Conservation (phyloP, 768 basidiomycete genomes). For the Epithele typhae region DNA sequence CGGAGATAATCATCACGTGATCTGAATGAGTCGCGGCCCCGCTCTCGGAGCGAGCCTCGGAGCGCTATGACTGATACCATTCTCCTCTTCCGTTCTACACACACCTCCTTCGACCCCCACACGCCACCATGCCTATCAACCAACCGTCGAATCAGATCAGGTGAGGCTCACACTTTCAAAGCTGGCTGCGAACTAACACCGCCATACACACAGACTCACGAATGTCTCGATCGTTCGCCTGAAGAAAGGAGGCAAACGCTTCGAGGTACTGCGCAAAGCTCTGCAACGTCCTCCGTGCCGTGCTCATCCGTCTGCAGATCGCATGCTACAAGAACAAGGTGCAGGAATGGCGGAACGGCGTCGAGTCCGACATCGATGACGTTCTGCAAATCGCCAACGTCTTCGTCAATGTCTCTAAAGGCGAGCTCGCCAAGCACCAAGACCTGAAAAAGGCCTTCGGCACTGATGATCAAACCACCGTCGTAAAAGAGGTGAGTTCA, state of each 20-base stretch:
- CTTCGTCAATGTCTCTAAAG: conserved; percentile 95
- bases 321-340: conserved; percentile 99
- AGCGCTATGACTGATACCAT: background rate
- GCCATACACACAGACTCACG: conserved; percentile 61
- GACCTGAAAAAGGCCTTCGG: conserved; percentile 93
- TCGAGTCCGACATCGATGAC: conserved; percentile 92
- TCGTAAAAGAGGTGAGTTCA: conserved; percentile 71
- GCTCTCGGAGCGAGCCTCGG: background rate
- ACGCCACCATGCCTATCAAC: conserved; percentile 47
- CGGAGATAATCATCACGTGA: too few species aligned
- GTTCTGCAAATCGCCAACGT: conserved; percentile 96
- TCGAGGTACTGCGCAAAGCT: conserved; percentile 61
- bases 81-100: background rate
- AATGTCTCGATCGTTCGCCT: conserved; percentile 95
- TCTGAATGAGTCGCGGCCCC: conserved; percentile 6
- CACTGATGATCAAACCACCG: conserved; percentile 62
- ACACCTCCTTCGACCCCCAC: background rate
- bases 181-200: conserved; percentile 1
- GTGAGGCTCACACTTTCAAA: conserved; percentile 32
- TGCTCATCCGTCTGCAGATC: conserved; percentile 45
- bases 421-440: conserved; percentile 82
- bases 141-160: conserved; percentile 92
- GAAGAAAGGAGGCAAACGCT: conserved; percentile 96
- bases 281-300: background rate
- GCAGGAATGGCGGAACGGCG: conserved; percentile 90